Base-by-base conservation (phyloP, 1,284 basidiomycete genomes). In the Blastosporella zonata region DNA sequence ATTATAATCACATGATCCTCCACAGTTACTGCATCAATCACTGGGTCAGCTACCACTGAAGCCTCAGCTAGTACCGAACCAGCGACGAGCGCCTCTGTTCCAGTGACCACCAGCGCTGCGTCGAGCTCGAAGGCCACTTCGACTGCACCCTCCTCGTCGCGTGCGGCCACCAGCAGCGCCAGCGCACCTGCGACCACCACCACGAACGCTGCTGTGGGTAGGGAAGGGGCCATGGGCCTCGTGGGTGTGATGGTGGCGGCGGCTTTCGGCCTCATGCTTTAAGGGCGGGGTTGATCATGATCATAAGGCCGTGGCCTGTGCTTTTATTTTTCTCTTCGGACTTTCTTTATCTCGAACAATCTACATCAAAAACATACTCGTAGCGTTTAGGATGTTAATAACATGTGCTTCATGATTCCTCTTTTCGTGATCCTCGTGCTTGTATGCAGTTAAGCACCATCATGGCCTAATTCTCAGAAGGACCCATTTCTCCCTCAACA, bases 221-320 rank as follows among this genome's bases (percentile, higher is more conserved):
- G 9, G 10, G 20, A 36, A 6, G 52, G 42, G 13, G 18, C 13
- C 5, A 20, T 49, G 27, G 40, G 52, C 6, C 20, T 53, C 9
- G 20, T 23, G 2, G 37, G 52, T 7, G 9, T 46, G 6, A 10
- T 53, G 10, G 29, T 43, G 0, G 52, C 47, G 12, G 41, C 40
- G 15, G 25, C 50, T 27, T 41, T 53, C 18, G 47, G 52, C n/a
- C 44, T 53, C n/a, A 37, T 41, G 21, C 47, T 53, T 9, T 53
- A 25, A 49, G 36, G 6, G 21, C 5, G 36, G 36, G 15, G n/a
- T n/a, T n/a, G n/a, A n/a, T n/a, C n/a, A n/a, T n/a, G n/a, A n/a
- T n/a, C n/a, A n/a, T n/a, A n/a, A n/a, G n/a, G n/a, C n/a, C n/a
- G n/a, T n/a, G n/a, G n/a, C n/a, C n/a, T n/a, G n/a, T n/a, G n/a